These are phyloP conservation scores for Colletotrichum australisinense DNA, from an alignment of 2,329 filamentous ascomycete genomes.

Conservation along the genomic window DNA sequence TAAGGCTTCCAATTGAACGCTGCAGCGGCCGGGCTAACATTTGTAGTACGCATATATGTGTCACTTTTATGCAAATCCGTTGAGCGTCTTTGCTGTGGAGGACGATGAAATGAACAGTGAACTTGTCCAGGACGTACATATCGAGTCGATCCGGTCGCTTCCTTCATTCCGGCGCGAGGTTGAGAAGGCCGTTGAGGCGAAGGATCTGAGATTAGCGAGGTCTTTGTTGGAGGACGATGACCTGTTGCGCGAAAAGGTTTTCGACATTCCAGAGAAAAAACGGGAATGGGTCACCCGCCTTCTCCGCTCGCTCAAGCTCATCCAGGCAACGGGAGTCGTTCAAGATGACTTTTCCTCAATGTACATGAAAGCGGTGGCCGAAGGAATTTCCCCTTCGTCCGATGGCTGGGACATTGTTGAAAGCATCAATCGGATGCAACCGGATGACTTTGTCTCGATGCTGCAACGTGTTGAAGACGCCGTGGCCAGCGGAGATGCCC, in stretches of 20 bases:
- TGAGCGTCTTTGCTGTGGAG: conserved; percentile 68
- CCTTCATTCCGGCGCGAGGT: conserved; percentile 73
- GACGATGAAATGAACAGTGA: conserved; percentile 38
- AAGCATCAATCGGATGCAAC: conserved; percentile 69
- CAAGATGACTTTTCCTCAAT: conserved; percentile 61
- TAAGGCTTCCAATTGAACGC: conserved; percentile 43
- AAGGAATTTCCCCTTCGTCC: conserved; percentile 62
- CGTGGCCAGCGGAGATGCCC: conserved; percentile 48
- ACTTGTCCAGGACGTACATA: conserved; percentile 68
- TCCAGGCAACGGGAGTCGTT: conserved; percentile 51
- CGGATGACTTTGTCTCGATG: conserved; percentile 58
- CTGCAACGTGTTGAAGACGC: conserved; percentile 55
- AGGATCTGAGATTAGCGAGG: conserved; percentile 56
- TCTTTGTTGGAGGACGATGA: conserved; percentile 70
- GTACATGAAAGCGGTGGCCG: conserved; percentile 71
- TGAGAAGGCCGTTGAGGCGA: conserved; percentile 58
- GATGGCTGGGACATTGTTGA: conserved; percentile 66
- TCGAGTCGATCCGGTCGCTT: conserved; percentile 75
- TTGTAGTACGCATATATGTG: conserved; percentile 85
- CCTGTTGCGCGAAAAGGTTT: conserved; percentile 60
- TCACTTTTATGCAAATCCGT: conserved; percentile 83
- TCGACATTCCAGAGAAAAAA: conserved; percentile 42
- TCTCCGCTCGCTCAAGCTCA: conserved; percentile 60
- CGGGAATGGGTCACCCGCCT: conserved; percentile 55
- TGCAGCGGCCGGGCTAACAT: conserved; percentile 31